Conservation (phyloP, 2,329 filamentous ascomycete genomes). For the Delphinella strobiligena region DNA sequence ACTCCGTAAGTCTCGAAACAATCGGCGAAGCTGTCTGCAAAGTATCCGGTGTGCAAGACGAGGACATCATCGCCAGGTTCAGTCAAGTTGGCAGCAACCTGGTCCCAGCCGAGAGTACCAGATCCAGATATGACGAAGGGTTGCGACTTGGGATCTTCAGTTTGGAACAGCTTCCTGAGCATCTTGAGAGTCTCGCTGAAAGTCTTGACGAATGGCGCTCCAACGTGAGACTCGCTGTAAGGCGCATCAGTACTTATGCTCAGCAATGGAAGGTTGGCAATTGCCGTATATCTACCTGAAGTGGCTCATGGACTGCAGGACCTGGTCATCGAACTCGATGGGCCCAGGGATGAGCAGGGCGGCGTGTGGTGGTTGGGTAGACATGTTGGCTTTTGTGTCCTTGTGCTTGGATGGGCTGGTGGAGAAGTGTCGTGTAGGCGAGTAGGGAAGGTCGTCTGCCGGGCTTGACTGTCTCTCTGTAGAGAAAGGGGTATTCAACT, state of each 20-base stretch:
- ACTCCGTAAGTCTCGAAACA: slow-evolving; percentile 87
- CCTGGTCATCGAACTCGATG: slow-evolving; percentile 96
- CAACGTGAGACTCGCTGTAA: slow-evolving; percentile 85
- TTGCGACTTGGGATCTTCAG: slow-evolving; percentile 67
- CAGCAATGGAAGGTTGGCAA: slow-evolving; percentile 2
- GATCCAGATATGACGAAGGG: slow-evolving; percentile 91
- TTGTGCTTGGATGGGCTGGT: slow-evolving; percentile 14
- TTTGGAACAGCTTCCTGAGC: slow-evolving; percentile 90
- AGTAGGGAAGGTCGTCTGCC: slow-evolving; percentile 42
- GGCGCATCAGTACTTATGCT: too few species aligned
- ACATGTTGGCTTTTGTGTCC: slow-evolving; percentile 36
- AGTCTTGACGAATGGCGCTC: slow-evolving; percentile 71
- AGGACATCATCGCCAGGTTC: slow-evolving; percentile 84
- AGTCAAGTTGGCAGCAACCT: slow-evolving; percentile 85
- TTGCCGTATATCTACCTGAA: slow-evolving; percentile 60
- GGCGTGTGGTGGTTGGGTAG: slow-evolving; percentile 46
- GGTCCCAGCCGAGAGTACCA: slow-evolving; percentile 91
- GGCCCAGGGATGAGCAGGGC: slow-evolving; percentile 92
- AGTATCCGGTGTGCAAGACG: slow-evolving; percentile 93
- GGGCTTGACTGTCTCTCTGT: slow-evolving; percentile 42
- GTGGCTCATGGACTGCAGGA: slow-evolving; percentile 88
- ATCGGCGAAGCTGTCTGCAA: slow-evolving; percentile 86
- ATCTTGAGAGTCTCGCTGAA: slow-evolving; percentile 85
- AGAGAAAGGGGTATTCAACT: slow-evolving; percentile 52
- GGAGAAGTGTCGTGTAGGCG: slow-evolving; percentile 1